These are phyloP conservation scores for Trametes coccinea DNA, from an alignment of 768 basidiomycete genomes.

Conservation along the genomic window DNA sequence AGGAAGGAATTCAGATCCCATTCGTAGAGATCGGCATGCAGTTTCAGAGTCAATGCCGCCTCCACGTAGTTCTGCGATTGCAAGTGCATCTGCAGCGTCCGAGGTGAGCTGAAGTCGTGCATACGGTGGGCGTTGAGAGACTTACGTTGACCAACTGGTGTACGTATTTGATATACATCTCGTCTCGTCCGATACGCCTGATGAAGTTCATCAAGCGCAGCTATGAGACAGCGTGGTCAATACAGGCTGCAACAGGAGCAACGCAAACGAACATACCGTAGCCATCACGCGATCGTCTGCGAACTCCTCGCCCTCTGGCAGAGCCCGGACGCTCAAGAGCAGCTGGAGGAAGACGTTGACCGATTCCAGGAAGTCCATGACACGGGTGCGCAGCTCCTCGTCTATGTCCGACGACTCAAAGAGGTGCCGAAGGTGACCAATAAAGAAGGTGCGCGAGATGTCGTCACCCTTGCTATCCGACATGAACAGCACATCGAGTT, in stretches of 20 bases:
- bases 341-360: slow-evolving; percentile 93
- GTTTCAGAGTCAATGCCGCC: slow-evolving; percentile 88
- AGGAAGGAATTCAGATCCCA: slow-evolving; percentile 86
- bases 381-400: slow-evolving; percentile 71
- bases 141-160: slow-evolving; percentile 90
- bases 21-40: slow-evolving; percentile 90
- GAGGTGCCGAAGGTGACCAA: slow-evolving; percentile 84
- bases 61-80: slow-evolving; percentile 90
- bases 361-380: slow-evolving; percentile 81
- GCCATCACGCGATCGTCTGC: slow-evolving; percentile 94
- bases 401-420: slow-evolving; percentile 86
- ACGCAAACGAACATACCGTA: slow-evolving; percentile 50
- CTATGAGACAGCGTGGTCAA: slow-evolving; percentile 37
- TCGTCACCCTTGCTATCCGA: slow-evolving; percentile 90
- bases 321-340: slow-evolving; percentile 78
- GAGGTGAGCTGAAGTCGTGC: neutral
- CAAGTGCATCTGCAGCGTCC: slow-evolving; percentile 66
- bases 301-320: slow-evolving; percentile 93
- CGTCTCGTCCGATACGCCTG: slow-evolving; percentile 84
- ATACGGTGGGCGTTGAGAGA: neutral
- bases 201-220: slow-evolving; percentile 93
- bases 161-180: slow-evolving; percentile 95
- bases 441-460: slow-evolving; percentile 90
- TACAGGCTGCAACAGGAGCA: neutral
- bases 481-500: slow-evolving; percentile 91